Conservation (phyloP, 768 basidiomycete genomes). For the Mycena alexandri region DNA sequence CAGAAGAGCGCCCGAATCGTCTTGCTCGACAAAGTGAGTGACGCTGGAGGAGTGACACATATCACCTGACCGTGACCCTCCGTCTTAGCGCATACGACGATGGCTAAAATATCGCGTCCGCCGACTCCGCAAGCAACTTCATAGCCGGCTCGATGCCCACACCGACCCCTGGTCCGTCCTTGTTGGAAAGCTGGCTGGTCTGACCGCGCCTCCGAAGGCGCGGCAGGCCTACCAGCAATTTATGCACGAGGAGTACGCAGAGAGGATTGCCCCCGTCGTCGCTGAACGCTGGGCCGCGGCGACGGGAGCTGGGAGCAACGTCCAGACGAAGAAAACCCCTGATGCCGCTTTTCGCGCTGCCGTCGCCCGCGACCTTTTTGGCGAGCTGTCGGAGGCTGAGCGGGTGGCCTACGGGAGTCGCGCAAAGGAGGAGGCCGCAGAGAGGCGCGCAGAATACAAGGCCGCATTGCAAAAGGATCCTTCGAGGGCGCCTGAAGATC, state of each 20-base stretch:
- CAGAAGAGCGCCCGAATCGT: not conserved
- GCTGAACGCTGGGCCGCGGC: not conserved
- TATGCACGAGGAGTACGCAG: constrained; percentile 2
- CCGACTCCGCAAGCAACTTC: not conserved
- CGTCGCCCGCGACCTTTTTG: constrained; percentile 9
- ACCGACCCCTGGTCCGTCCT: constrained; percentile 2
- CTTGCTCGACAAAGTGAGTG: constrained; percentile 6
- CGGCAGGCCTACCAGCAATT: constrained; percentile 20
- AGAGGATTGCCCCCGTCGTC: not conserved
- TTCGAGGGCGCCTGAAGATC: not conserved
- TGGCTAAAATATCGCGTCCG: constrained; percentile 26
- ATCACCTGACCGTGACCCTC: not conserved
- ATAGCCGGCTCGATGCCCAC: not conserved
- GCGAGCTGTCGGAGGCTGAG: not conserved
- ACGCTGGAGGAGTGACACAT: not conserved
- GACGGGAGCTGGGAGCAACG: not conserved
- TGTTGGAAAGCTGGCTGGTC: not conserved
- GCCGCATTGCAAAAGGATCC: not conserved
- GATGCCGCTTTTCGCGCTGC: not conserved
- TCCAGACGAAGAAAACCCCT: not conserved
- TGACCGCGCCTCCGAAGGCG: not conserved
- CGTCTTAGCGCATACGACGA: constrained; percentile 24
- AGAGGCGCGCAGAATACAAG: not conserved
- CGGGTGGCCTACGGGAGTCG: not conserved
- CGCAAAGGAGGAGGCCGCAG: constrained; percentile 5